Percentiles rank a stretch among this genome's conserved stretches.
These are phyloP conservation scores for Scedosporium aurantiacum DNA, from an alignment of 2,329 filamentous ascomycete species.

Conservation along the genomic window DNA sequence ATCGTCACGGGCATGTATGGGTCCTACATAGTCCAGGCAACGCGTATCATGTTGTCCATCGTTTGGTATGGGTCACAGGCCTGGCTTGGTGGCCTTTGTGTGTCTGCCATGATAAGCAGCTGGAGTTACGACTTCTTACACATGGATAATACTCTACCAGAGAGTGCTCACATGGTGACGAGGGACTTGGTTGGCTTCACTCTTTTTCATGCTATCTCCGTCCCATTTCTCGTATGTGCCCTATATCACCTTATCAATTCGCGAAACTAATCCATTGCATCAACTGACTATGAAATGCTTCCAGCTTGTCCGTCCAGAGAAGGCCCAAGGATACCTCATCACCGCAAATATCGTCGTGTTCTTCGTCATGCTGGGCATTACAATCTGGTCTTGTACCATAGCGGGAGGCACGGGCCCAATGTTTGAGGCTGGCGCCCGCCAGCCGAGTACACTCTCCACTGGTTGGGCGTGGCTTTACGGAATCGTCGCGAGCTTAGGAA, in stretches of 20 bases:
- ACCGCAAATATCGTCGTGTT: constrained; percentile 31
- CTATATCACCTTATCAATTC: too few relatives aligned
- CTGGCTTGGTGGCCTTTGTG: too few relatives aligned
- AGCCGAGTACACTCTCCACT: constrained; percentile 11
- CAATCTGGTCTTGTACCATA: constrained; percentile 33
- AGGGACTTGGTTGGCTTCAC: constrained; percentile 37
- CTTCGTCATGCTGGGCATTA: constrained; percentile 34
- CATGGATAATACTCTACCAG: constrained; percentile 33
- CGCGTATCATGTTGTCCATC: too few relatives aligned
- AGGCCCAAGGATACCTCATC: constrained; percentile 35
- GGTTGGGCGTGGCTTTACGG: constrained; percentile 21
- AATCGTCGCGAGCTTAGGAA: constrained; percentile 17
- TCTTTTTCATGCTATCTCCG: constrained; percentile 38
- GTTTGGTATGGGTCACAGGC: too few relatives aligned
- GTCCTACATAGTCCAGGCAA: too few relatives aligned
- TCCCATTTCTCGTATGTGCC: constrained; percentile 26
- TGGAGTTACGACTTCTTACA: constrained; percentile 18
- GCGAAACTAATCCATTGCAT: too few relatives aligned
- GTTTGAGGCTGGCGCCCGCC: constrained; percentile 19
- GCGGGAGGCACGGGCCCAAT: constrained; percentile 33
- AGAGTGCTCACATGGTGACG: constrained; percentile 24
- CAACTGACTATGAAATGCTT: too few relatives aligned
- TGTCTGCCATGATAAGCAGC: too few relatives aligned
- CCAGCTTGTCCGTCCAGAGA: constrained; percentile 32
- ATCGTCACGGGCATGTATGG: too few relatives aligned